Base-by-base conservation (phyloP, 495 filamentous ascomycete species). In the Hypoxylon intermedium region DNA sequence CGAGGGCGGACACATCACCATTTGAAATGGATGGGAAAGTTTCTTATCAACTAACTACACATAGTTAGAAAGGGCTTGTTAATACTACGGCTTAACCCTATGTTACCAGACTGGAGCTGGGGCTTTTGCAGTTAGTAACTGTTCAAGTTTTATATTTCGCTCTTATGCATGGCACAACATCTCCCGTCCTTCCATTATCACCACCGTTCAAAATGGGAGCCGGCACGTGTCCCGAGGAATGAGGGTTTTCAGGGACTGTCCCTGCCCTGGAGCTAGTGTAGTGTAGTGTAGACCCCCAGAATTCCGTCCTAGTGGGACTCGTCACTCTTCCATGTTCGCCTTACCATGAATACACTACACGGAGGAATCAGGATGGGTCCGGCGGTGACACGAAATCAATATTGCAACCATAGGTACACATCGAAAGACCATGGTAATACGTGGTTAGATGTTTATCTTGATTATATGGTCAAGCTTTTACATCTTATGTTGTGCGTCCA, bases 261-360 rank as follows among this genome's bases (percentile, higher is more conserved):
- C 60, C 45, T 58, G 48, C 36, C 48, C 36, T 45, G 51, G 36
- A 53, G 53, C 60, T 63, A 58, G 54, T n/a, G n/a, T n/a, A n/a
- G n/a, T n/a, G n/a, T n/a, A n/a, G n/a, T n/a, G n/a, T n/a, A 1
- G 33, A 37, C 51, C 45, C 51, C 45, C 45, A 43, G 51, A 61
- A 53, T 30, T 44, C 40, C 34, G 30, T 31, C 16, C 12, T 11
- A 63, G 53, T 58, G 60, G 60, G 53, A 48, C 60, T n/a, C n/a
- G n/a, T n/a, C n/a, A n/a, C n/a, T n/a, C n/a, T n/a, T n/a, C n/a
- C n/a, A n/a, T n/a, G 12, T 62, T 53, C 24, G 60, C 53, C 60
- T 49, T 63, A 58, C 60, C n/a, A n/a, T n/a, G n/a, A 49, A 37
- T 64, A 30, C 36, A 49, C 53, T n/a, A n/a, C n/a, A n/a, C n/a